These are phyloP conservation scores for Dioscorea zingiberensis DNA, from an alignment of 106 monocot genomes.

Conservation along the genomic window DNA sequence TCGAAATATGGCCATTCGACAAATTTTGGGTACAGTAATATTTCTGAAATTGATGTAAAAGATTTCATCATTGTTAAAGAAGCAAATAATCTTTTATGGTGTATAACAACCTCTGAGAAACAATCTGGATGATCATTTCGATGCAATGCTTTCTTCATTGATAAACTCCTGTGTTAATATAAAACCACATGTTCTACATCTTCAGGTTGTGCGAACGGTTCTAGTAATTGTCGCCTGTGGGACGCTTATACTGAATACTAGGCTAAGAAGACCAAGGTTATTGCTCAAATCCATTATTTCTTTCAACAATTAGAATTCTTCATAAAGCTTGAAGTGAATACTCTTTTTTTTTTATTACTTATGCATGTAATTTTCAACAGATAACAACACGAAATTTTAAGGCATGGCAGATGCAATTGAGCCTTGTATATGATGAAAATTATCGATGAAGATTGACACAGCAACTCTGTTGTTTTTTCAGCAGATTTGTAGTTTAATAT, in stretches of 20 bases:
- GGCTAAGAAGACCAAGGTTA: conserved; percentile 9
- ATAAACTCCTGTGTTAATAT: background rate
- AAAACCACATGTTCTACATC: background rate
- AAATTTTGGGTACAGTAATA: too few species aligned
- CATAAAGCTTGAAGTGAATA: too few species aligned
- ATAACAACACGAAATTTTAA: too few species aligned
- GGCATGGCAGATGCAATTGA: too few species aligned
- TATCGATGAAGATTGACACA: too few species aligned
- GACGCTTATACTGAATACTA: conserved; percentile 21
- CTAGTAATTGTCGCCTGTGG: conserved; percentile 30
- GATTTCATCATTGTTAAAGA: background rate
- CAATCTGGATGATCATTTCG: background rate
- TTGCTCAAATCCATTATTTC: background rate
- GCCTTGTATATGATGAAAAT: too few species aligned
- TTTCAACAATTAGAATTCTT: background rate
- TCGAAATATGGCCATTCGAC: background rate
- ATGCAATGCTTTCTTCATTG: background rate
- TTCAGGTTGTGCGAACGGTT: conserved; percentile 22
- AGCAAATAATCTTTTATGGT: background rate
- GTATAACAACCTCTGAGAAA: background rate
- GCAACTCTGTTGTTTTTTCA: too few species aligned
- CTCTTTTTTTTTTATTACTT: too few species aligned
- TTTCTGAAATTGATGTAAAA: background rate
- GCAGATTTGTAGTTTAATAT: too few species aligned
- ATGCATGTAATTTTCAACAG: too few species aligned